These are phyloP conservation scores for Backusella westeae DNA, from an alignment of 192 early-diverging fungal genomes.

Conservation along the genomic window DNA sequence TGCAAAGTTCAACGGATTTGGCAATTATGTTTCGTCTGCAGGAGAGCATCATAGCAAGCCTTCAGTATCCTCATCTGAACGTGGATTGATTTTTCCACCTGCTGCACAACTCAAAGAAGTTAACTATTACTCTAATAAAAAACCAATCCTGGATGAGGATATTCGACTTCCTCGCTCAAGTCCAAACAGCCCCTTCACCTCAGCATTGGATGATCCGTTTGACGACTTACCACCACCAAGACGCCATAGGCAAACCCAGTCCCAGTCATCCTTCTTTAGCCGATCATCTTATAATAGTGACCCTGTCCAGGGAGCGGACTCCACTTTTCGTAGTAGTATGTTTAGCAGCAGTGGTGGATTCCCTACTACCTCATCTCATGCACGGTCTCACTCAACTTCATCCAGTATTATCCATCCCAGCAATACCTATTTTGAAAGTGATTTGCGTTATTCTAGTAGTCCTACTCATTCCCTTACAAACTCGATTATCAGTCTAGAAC, in stretches of 20 bases:
- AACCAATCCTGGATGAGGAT: background rate
- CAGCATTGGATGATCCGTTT: conserved; percentile 22
- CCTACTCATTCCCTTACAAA: conserved; percentile 12
- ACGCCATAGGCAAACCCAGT: conserved; percentile 17
- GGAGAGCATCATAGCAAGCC: background rate
- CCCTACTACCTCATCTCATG: background rate
- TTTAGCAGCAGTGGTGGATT: conserved; percentile 19
- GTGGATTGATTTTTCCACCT: background rate
- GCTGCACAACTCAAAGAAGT: background rate
- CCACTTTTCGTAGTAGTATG: conserved; percentile 14
- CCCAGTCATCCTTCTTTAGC: conserved; percentile 29
- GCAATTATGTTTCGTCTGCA: conserved; percentile 19
- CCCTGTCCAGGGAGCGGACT: background rate
- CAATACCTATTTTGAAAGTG: conserved; percentile 1
- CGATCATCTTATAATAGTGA: background rate
- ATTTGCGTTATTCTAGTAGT: conserved; percentile 10
- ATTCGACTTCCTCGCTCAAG: background rate
- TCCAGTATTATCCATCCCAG: background rate
- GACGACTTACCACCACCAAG: conserved; percentile 11
- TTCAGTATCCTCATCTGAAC: background rate
- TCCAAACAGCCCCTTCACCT: background rate
- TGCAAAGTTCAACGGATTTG: conserved; percentile 27
- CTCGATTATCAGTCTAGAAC: conserved; percentile 20
- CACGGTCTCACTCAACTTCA: conserved; percentile 3
- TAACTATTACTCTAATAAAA: background rate